Percentiles rank a stretch among this genome's conserved stretches.
Evolutionary conservation across 768 basidiomycete species (phyloP).

Genomic region (Rhodotorula taiwanensis): DNA sequence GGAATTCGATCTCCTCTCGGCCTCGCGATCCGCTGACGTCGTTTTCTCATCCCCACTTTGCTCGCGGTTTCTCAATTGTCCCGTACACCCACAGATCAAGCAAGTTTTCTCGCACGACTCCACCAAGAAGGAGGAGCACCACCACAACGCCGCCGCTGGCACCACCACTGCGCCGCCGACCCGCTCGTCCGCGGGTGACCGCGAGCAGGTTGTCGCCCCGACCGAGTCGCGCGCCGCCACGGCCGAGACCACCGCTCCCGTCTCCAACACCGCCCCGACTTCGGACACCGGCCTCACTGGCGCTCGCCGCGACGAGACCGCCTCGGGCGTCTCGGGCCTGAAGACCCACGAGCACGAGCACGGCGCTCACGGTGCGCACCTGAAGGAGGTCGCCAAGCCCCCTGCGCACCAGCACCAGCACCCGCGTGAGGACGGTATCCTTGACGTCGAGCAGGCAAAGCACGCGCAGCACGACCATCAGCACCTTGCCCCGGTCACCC

Average conservation of each 20-base stretch:
- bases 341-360: not conserved
- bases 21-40: not conserved
- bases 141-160: not conserved
- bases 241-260: not conserved
- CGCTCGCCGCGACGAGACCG: no score
- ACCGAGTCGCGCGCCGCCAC: not conserved
- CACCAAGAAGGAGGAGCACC: not conserved
- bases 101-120: conserved; percentile 29
- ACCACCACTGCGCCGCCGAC: not conserved
- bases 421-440: conserved; percentile 2
- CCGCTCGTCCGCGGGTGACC: not conserved
- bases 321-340: not conserved
- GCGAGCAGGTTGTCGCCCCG: not conserved
- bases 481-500: conserved; percentile 33
- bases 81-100: conserved; percentile 29
- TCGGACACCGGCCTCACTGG: not conserved
- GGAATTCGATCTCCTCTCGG: not conserved
- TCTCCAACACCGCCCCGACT: not conserved
- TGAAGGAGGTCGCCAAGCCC: conserved; percentile 13
- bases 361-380: not conserved
- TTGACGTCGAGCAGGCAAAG: conserved; percentile 13
- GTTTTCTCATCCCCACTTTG: not conserved
- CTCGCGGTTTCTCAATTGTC: not conserved
- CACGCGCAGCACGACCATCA: conserved; percentile 29
- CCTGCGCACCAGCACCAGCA: conserved; percentile 18